Conservation (phyloP, 306 rosid genomes). For the Delonix regia region DNA sequence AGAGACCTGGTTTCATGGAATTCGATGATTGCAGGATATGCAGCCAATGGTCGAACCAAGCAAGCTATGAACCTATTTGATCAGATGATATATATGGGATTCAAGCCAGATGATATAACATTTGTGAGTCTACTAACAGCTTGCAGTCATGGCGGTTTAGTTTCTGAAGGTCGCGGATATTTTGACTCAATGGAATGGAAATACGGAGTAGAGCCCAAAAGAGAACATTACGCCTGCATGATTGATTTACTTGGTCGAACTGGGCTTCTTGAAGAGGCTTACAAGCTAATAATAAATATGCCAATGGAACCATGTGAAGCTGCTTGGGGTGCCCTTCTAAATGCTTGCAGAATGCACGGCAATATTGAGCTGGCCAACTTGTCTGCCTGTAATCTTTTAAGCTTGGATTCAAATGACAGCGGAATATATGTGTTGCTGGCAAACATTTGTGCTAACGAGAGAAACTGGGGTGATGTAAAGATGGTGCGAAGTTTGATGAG, state of each 20-base stretch:
- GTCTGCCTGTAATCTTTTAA: slow-evolving; percentile 56
- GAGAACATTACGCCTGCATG: slow-evolving; percentile 75
- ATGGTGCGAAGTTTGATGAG: slow-evolving; percentile 73
- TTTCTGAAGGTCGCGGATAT: slow-evolving; percentile 55
- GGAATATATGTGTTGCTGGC: slow-evolving; percentile 68
- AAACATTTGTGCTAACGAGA: slow-evolving; percentile 57
- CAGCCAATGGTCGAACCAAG: slow-evolving; percentile 60
- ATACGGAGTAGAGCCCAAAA: slow-evolving; percentile 60
- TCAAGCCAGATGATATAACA: slow-evolving; percentile 64
- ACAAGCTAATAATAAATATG: slow-evolving; percentile 61
- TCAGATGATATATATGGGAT: slow-evolving; percentile 48
- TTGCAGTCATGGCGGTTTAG: slow-evolving; percentile 74
- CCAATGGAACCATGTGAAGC: slow-evolving; percentile 72
- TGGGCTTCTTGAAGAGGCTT: slow-evolving; percentile 70
- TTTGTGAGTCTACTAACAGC: slow-evolving; percentile 73
- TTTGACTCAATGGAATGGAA: slow-evolving; percentile 56
- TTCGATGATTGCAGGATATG: slow-evolving; percentile 70
- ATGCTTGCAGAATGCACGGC: slow-evolving; percentile 70
- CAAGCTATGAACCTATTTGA: slow-evolving; percentile 59
- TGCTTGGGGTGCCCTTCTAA: slow-evolving; percentile 84
- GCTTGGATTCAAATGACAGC: slow-evolving; percentile 70
- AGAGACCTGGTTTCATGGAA: slow-evolving; percentile 74
- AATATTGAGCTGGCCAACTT: slow-evolving; percentile 68
- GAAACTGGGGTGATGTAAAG: slow-evolving; percentile 73
- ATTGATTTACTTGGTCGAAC: slow-evolving; percentile 70